A percentile compares a stretch with the other conserved stretches of the same genome.
Evolutionary conservation across 345 rosid species (phyloP).

Genomic region (Populus euphratica): DNA sequence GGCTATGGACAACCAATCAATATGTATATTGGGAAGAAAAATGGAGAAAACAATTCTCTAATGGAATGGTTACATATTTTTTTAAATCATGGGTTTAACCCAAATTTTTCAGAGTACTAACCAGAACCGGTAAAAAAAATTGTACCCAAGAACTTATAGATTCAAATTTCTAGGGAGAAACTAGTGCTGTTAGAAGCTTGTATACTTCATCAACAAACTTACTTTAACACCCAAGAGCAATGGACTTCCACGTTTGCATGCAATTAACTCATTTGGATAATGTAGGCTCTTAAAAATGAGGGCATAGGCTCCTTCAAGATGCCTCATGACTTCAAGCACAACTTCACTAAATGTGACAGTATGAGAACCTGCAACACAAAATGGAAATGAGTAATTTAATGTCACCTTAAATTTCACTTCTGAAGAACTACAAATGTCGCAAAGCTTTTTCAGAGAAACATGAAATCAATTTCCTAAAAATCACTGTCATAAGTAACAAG

Average conservation of each 20-base stretch:
- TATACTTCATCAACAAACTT: slow-evolving; percentile 30
- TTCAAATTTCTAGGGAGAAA: background rate
- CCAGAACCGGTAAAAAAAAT: background rate
- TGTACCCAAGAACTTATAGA: background rate
- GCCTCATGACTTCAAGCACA: slow-evolving; percentile 92
- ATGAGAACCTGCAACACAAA: slow-evolving; percentile 53
- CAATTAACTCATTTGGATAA: slow-evolving; percentile 90
- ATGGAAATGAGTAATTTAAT: background rate
- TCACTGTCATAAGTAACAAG: background rate
- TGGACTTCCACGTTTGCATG: slow-evolving; percentile 97
- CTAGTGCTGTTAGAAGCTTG: background rate
- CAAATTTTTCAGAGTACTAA: background rate
- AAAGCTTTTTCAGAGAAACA: slow-evolving; percentile 1
- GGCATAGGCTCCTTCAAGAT: slow-evolving; percentile 98
- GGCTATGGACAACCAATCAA: background rate
- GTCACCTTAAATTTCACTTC: background rate
- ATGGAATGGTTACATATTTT: background rate
- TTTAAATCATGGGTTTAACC: background rate
- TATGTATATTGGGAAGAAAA: background rate
- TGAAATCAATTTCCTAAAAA: background rate
- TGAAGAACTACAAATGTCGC: background rate
- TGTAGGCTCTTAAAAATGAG: slow-evolving; percentile 88
- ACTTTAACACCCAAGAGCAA: slow-evolving; percentile 91
- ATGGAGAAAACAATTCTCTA: background rate
- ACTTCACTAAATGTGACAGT: slow-evolving; percentile 79